Conservation (phyloP, 2,329 filamentous ascomycete species). For the Pseudopithomyces maydicus region DNA sequence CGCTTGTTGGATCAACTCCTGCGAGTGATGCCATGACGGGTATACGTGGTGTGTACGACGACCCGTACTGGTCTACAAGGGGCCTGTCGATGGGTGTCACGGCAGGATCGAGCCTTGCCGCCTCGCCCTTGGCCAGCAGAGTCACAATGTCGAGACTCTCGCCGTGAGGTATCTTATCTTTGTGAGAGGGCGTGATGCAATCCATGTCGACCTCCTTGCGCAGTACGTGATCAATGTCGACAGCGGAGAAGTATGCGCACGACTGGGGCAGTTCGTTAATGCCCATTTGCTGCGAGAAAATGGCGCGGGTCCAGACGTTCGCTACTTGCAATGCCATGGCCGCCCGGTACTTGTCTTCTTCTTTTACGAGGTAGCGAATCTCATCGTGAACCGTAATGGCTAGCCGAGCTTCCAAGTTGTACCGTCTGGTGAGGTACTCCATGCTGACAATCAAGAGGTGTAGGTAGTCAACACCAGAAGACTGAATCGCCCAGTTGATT, state of each 20-base stretch:
- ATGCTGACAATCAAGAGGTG: conserved; percentile 92
- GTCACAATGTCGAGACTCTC: conserved; percentile 82
- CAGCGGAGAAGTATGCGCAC: conserved; percentile 93
- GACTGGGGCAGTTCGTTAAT: conserved; percentile 93
- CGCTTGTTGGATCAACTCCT: conserved; percentile 40
- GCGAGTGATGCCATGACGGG: conserved; percentile 80
- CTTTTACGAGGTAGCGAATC: conserved; percentile 88
- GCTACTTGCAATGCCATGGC: conserved; percentile 93
- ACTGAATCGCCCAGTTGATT: conserved; percentile 99
- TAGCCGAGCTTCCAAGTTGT: conserved; percentile 82
- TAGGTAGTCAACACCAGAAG: conserved; percentile 94
- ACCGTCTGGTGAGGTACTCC: conserved; percentile 89
- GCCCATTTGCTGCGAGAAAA: conserved; percentile 96
- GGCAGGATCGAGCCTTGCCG: conserved; percentile 70
- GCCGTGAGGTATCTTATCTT: conserved; percentile 76
- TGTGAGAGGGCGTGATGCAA: conserved; percentile 89
- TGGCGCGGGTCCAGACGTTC: conserved; percentile 95
- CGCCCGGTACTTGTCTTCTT: conserved; percentile 83
- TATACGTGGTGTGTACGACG: conserved; percentile 72
- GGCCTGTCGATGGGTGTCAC: conserved; percentile 65
- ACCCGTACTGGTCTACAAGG: conserved; percentile 64
- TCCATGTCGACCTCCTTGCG: conserved; percentile 98
- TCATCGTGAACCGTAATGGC: conserved; percentile 97
- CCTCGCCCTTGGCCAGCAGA: conserved; percentile 74
- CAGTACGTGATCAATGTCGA: conserved; percentile 95